phyloP scores from a whole-genome alignment of 495 filamentous ascomycete genomes.

The Aspergillus baeticus region DNA sequence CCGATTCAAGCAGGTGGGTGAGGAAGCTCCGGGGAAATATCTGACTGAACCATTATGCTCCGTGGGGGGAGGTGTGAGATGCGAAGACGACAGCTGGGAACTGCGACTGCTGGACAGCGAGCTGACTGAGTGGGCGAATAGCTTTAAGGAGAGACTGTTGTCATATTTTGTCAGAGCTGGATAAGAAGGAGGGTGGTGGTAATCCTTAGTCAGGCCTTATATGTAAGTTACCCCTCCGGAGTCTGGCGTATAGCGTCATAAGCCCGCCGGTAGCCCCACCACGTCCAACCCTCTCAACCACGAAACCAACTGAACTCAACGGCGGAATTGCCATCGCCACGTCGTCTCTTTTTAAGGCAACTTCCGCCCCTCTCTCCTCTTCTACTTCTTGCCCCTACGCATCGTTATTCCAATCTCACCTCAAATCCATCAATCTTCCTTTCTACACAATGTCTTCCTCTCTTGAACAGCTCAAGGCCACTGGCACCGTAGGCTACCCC shows the following conservation, averaged over 20 bases:
- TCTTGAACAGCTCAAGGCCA: constrained; percentile 93
- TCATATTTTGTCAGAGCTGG: no score
- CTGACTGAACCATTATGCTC: background rate
- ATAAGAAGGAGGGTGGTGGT: background rate
- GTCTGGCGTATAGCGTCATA: constrained; percentile 17
- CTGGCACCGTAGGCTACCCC: constrained; percentile 87
- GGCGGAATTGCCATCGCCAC: constrained; percentile 26
- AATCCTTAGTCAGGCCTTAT: constrained; percentile 3
- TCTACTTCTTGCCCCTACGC: constrained; percentile 8
- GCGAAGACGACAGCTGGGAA: no score
- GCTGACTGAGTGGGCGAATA: no score
- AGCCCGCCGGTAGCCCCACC: constrained; percentile 7
- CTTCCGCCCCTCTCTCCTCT: constrained; percentile 20
- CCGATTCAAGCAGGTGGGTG: constrained; percentile 16
- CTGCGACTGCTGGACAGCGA: no score
- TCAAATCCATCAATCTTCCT: background rate
- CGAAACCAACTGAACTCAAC: constrained; percentile 1
- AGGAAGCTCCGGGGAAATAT: constrained; percentile 14
- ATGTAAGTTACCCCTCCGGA: constrained; percentile 3
- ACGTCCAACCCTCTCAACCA: constrained; percentile 3
- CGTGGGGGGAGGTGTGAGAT: background rate
- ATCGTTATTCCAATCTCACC: constrained; percentile 1
- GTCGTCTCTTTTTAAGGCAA: constrained; percentile 14
- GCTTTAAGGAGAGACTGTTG: no score
- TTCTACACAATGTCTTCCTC: constrained; percentile 69